Evolutionary conservation across 2,329 filamentous ascomycete genomes (phyloP), one percentile per base, ranked within the genome.

Genomic region (Thielaviopsis euricoi): DNA sequence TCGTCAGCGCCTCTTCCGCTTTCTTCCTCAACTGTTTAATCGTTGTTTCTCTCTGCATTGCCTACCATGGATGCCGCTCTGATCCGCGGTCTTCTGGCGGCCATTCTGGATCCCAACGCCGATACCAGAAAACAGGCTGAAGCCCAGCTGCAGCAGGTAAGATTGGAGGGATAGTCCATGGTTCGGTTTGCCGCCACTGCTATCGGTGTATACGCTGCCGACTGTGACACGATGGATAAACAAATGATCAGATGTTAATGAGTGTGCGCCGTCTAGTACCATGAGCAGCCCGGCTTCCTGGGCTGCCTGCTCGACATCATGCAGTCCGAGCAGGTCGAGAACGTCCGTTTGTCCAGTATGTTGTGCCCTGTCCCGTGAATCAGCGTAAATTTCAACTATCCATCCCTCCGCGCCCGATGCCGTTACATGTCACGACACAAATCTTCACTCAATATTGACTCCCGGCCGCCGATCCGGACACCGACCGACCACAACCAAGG

Each of bases 271-370:
- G 58, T 61, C 46, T 68, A 96, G 89, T 89, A 93, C 69, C 91
- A 97, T 75, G 83, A 88, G 65, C 85, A 90, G 71, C 78, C 86
- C 61, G 90, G 90, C 64, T 97, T 98, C 71, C 85, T 87, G 69
- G 87, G 93, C 71, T 87, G 88, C 65, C 82, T 97, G 62, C 78
- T 96, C 66, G 88, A 94, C 69, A 89, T 98, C 67, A 77, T 97
- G 65, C 86, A 94, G 73, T 80, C 81, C 62, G 93, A 98, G 73
- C 86, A 90, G 72, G 87, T 95, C 65, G 78, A 82, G 66, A 85
- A 85, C 62, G 82, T 96, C 64, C 86, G 90, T 67, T 79, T 96
- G 59, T 91, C 91, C 61, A 88, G 91, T 97, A 86, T 67, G 83
- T 75, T 64, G 64, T 48, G n/a, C 60, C 58, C 59, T 62, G 7